phyloP scores from a whole-genome alignment of 2,329 filamentous ascomycete genomes.

The Lasiodiplodia sp. region DNA sequence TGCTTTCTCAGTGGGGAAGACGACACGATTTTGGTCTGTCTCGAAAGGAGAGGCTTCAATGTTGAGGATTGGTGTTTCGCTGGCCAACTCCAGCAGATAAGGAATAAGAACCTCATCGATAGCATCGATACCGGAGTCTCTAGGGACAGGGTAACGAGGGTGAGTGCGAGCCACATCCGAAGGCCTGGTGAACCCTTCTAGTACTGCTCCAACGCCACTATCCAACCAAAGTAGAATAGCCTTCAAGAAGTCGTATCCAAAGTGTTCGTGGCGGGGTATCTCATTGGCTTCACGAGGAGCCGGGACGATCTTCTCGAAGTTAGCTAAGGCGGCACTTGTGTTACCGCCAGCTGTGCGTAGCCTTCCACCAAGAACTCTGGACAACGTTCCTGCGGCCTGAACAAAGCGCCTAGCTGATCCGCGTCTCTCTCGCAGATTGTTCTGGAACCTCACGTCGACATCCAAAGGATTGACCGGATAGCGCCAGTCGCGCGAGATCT shows the following conservation, averaged over 20 bases:
- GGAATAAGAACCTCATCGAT: constrained; percentile 66
- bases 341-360: constrained; percentile 54
- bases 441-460: constrained; percentile 62
- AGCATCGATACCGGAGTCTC: constrained; percentile 58
- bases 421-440: constrained; percentile 63
- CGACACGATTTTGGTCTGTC: constrained; percentile 58
- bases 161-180: constrained; percentile 37
- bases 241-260: constrained; percentile 71
- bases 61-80: constrained; percentile 58
- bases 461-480: constrained; percentile 65
- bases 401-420: constrained; percentile 66
- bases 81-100: constrained; percentile 63
- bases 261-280: constrained; percentile 55
- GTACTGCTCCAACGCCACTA: constrained; percentile 62
- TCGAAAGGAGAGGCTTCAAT: constrained; percentile 67
- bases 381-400: constrained; percentile 66
- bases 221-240: constrained; percentile 69
- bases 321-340: constrained; percentile 39
- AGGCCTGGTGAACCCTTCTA: constrained; percentile 61
- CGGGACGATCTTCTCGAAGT: constrained; percentile 58
- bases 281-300: constrained; percentile 47
- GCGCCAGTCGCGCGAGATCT: constrained; percentile 62
- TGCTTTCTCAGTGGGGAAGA: constrained; percentile 61
- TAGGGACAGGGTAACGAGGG: constrained; percentile 60
- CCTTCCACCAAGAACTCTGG: constrained; percentile 63